Percentiles rank a stretch among this genome's conserved stretches.
phyloP scores from a whole-genome alignment of 768 basidiomycete genomes.

The Imleria badia region DNA sequence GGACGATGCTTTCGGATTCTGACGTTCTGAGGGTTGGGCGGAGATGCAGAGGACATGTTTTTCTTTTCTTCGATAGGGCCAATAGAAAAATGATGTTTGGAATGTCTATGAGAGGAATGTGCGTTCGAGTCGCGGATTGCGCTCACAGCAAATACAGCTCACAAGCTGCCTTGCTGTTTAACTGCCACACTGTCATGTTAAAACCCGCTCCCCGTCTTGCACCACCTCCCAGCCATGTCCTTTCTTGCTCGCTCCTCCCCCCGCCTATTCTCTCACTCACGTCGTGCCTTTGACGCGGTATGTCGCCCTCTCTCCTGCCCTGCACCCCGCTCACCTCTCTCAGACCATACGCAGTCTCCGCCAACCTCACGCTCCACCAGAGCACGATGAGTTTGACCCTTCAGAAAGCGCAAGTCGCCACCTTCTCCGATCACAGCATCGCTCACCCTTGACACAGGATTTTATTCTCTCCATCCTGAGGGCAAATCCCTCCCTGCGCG shows the following conservation, averaged over 20 bases:
- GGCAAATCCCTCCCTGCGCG: constrained; percentile 88
- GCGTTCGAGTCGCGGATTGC: constrained; percentile 27
- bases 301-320: constrained; percentile 14
- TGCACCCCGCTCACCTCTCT: constrained; percentile 13
- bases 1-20: constrained; percentile 29
- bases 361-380: constrained; percentile 15
- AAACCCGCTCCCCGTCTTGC: constrained; percentile 9
- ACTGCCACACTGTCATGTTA: constrained; percentile 21
- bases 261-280: constrained; percentile 35
- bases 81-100: not conserved
- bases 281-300: constrained; percentile 59
- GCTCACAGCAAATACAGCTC: constrained; percentile 31
- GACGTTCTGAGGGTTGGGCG: constrained; percentile 23
- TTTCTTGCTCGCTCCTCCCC: constrained; percentile 6
- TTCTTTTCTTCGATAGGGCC: not conserved
- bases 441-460: constrained; percentile 55
- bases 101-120: constrained; percentile 21
- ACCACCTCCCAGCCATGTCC: constrained; percentile 18
- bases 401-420: constrained; percentile 51
- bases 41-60: not conserved
- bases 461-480: constrained; percentile 94
- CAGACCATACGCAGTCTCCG: constrained; percentile 35
- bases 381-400: constrained; percentile 27
- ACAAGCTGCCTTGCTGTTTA: constrained; percentile 13
- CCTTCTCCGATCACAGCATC: not conserved